phyloP scores from a whole-genome alignment of 768 basidiomycete species.

The Psilocybe cubensis region DNA sequence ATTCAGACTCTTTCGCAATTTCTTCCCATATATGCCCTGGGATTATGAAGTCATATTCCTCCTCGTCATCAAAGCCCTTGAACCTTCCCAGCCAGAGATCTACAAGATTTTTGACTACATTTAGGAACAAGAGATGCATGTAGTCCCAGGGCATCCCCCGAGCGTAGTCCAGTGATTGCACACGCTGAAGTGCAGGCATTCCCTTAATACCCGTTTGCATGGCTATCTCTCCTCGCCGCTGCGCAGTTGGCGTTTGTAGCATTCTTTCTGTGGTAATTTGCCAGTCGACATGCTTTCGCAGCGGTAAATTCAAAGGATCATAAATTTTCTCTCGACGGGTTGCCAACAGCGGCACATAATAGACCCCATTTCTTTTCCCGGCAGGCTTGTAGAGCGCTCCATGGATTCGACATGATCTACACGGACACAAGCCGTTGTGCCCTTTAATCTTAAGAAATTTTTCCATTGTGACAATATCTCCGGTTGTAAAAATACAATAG shows the following conservation, averaged over 20 bases:
- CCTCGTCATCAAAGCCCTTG: slow-evolving; percentile 36
- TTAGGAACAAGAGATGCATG: slow-evolving; percentile 49
- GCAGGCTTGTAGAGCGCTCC: slow-evolving; percentile 21
- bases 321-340: slow-evolving; percentile 19
- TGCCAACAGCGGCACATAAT: slow-evolving; percentile 20
- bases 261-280: slow-evolving; percentile 7
- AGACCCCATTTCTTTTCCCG: background rate
- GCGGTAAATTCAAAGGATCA: slow-evolving; percentile 22
- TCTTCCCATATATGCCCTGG: slow-evolving; percentile 14
- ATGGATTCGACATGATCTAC: slow-evolving; percentile 33
- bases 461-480: slow-evolving; percentile 25
- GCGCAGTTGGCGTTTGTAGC: slow-evolving; percentile 13
- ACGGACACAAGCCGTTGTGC: slow-evolving; percentile 40
- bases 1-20: slow-evolving; percentile 11
- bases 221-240: background rate
- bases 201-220: slow-evolving; percentile 37
- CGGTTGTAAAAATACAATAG: slow-evolving; percentile 21
- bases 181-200: slow-evolving; percentile 29
- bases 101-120: slow-evolving; percentile 40
- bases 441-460: slow-evolving; percentile 41
- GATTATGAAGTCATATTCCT: slow-evolving; percentile 25
- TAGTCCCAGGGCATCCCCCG: slow-evolving; percentile 46
- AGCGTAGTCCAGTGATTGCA: slow-evolving; percentile 39
- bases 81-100: slow-evolving; percentile 41
- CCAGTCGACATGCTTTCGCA: slow-evolving; percentile 6